Percentiles rank a stretch among this genome's conserved stretches.
phyloP scores from a whole-genome alignment of 495 filamentous ascomycete genomes.

The Penicillium longicatenatum region DNA sequence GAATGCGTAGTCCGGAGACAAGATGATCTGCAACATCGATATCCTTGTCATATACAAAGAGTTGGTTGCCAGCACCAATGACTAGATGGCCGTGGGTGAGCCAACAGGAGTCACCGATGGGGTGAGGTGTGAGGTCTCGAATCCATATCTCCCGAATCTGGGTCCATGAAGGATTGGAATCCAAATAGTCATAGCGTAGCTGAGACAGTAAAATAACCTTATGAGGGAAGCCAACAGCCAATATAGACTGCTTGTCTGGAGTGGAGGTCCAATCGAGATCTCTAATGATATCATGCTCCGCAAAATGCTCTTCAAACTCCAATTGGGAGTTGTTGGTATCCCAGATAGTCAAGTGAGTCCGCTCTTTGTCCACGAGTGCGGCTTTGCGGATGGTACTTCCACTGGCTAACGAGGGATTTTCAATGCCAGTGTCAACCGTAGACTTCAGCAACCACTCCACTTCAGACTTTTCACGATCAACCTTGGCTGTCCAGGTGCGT shows the following conservation, averaged over 20 bases:
- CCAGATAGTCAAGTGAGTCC: constrained; percentile 89
- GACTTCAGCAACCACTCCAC: constrained; percentile 86
- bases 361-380: constrained; percentile 72
- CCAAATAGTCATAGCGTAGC: constrained; percentile 91
- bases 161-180: constrained; percentile 89
- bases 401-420: constrained; percentile 74
- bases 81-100: constrained; percentile 79
- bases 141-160: constrained; percentile 80
- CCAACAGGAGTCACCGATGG: constrained; percentile 93
- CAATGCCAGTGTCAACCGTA: constrained; percentile 77
- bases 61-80: constrained; percentile 87
- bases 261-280: constrained; percentile 96
- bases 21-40: constrained; percentile 66
- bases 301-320: constrained; percentile 77
- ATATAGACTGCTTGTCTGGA: constrained; percentile 85
- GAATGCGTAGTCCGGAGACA: constrained; percentile 64
- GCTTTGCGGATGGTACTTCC: constrained; percentile 87
- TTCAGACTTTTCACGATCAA: constrained; percentile 55
- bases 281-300: constrained; percentile 70
- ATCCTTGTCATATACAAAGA: constrained; percentile 82
- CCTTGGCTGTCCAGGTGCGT: constrained; percentile 82
- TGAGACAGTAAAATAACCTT: constrained; percentile 84
- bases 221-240: constrained; percentile 88
- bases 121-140: constrained; percentile 80
- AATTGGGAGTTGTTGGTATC: constrained; percentile 79